Conservation (phyloP, 306 rosid genomes). For the Lathyrus oleraceus region DNA sequence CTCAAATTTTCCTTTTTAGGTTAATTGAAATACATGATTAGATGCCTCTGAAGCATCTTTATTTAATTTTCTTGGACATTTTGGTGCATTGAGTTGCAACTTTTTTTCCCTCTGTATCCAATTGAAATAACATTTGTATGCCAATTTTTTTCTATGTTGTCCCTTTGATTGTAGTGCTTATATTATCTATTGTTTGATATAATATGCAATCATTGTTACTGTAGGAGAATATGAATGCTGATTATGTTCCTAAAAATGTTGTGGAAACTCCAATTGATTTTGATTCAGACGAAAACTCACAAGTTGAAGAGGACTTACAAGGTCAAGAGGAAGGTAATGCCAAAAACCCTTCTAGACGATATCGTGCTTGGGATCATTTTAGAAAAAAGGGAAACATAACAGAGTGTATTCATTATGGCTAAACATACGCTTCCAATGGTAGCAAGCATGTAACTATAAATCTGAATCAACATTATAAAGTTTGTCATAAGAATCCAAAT, state of each 20-base stretch:
- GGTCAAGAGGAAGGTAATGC: no score
- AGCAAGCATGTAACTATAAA: not conserved
- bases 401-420: no score
- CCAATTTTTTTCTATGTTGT: no score
- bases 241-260: not conserved
- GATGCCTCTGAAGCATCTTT: no score
- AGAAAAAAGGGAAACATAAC: not conserved
- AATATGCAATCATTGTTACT: not conserved
- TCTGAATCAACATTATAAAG: not conserved
- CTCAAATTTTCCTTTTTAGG: no score
- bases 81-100: no score
- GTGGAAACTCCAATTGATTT: not conserved
- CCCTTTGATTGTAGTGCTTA: no score
- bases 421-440: not conserved
- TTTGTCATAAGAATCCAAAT: not conserved
- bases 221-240: not conserved
- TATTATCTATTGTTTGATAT: no score
- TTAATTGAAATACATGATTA: no score
- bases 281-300: not conserved
- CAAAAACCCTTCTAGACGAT: not conserved
- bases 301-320: not conserved
- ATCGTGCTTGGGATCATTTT: not conserved
- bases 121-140: no score
- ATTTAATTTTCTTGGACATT: no score
- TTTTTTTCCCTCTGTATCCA: no score